These are phyloP conservation scores for Phialophora verrucosa DNA, from an alignment of 2,329 filamentous ascomycete genomes.

Conservation along the genomic window DNA sequence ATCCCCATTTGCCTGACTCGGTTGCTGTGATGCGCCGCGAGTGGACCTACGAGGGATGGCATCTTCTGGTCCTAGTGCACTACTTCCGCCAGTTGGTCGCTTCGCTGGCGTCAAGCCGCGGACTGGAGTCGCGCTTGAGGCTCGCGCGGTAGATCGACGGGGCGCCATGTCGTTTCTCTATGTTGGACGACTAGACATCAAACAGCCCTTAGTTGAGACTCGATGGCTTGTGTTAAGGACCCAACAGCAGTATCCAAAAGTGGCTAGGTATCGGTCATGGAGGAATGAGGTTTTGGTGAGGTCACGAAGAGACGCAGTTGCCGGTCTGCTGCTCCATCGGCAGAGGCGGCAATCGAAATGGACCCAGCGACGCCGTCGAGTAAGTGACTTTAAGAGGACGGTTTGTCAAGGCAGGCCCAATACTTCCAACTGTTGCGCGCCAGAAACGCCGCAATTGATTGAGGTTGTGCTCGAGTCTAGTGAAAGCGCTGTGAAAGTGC, in stretches of 20 bases:
- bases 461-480: not conserved
- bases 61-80: slow-evolving; percentile 24
- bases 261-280: not conserved
- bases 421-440: not conserved
- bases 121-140: slow-evolving; percentile 30
- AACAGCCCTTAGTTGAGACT: slow-evolving; percentile 3
- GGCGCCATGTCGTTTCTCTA: slow-evolving; percentile 25
- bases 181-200: not conserved
- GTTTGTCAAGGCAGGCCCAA: not conserved
- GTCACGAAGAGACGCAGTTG: slow-evolving; percentile 1
- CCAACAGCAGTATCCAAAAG: not conserved
- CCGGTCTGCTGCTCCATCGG: slow-evolving; percentile 1
- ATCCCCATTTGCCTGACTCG: slow-evolving; percentile 20
- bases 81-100: slow-evolving; percentile 29
- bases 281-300: slow-evolving; percentile 6
- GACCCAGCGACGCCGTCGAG: not conserved
- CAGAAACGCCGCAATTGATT: not conserved
- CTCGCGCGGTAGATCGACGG: slow-evolving; percentile 35
- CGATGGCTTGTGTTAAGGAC: not conserved
- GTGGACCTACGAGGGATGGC: slow-evolving; percentile 26
- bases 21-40: slow-evolving; percentile 33
- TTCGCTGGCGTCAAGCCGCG: slow-evolving; percentile 25
- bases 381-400: not conserved
- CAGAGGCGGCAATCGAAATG: not conserved
- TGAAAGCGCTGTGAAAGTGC: not conserved